These are phyloP conservation scores for Pichia sp. DNA, from an alignment of 1,139 yeast genomes.

Conservation along the genomic window DNA sequence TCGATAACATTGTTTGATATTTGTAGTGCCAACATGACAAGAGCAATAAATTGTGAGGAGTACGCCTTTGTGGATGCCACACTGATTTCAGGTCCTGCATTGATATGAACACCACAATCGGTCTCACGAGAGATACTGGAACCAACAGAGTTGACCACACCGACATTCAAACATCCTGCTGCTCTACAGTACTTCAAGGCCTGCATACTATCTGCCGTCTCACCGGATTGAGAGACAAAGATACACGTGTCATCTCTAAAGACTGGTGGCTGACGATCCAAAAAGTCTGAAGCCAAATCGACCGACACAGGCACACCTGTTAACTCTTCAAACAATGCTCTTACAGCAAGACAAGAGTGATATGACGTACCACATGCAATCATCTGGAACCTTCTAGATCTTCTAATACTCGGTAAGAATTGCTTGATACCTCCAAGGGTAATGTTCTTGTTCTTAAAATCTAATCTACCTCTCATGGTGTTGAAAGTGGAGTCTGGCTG, in stretches of 20 bases:
- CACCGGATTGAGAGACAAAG: constrained; percentile 98
- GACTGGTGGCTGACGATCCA: constrained; percentile 92
- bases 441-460: constrained; percentile 71
- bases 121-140: constrained; percentile 95
- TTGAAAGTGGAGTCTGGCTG: constrained; percentile 98
- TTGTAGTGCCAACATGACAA: constrained; percentile 94
- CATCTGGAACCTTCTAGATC: constrained; percentile 95
- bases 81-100: constrained; percentile 99
- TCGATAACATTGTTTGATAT: constrained; percentile 89
- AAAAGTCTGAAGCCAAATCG: constrained; percentile 95
- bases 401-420: constrained; percentile 81
- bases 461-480: constrained; percentile 99
- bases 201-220: constrained; percentile 97
- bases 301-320: constrained; percentile 95
- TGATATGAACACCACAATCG: constrained; percentile 98
- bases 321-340: constrained; percentile 95
- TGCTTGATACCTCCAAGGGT: constrained; percentile 87
- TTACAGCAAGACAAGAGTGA: constrained; percentile 95
- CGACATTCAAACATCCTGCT: constrained; percentile 95
- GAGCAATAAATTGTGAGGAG: constrained; percentile 95
- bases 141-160: constrained; percentile 95
- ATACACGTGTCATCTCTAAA: constrained; percentile 98
- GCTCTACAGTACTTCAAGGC: constrained; percentile 95
- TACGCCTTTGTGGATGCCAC: constrained; percentile 99
- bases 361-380: constrained; percentile 99